Conservation (phyloP, 768 basidiomycete genomes). For the Fibroporia radiculosa region DNA sequence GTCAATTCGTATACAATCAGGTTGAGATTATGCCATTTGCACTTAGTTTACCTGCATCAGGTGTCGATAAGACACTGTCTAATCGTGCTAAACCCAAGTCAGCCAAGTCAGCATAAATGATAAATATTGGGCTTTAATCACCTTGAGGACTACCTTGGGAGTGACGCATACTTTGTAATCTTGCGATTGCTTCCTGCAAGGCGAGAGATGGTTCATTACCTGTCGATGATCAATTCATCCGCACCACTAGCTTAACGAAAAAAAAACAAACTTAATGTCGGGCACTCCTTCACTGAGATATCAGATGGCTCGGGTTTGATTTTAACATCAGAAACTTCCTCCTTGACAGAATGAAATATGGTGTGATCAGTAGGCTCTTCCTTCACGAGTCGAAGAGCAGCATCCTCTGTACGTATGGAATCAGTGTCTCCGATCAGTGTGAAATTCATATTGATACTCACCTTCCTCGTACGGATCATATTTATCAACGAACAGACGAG, state of each 20-base stretch:
- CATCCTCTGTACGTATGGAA: slow-evolving; percentile 6
- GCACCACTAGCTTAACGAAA: too few species aligned
- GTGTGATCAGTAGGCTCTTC: slow-evolving; percentile 4
- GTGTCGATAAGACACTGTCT: not conserved
- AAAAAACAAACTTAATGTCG: not conserved
- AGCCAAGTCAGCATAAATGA: not conserved
- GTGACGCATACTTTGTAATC: not conserved
- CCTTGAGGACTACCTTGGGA: slow-evolving; percentile 3
- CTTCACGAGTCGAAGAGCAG: slow-evolving; percentile 9
- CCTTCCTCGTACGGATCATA: slow-evolving; percentile 20
- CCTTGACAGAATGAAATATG: slow-evolving; percentile 2
- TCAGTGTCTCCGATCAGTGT: too few species aligned
- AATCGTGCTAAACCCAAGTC: not conserved
- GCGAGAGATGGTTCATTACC: slow-evolving; percentile 3
- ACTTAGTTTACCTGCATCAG: not conserved
- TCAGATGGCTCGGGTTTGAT: slow-evolving; percentile 8
- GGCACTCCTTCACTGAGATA: slow-evolving; percentile 2
- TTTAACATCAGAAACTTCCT: not conserved
- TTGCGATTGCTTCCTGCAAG: slow-evolving; percentile 9
- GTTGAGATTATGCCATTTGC: not conserved
- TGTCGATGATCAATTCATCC: not conserved
- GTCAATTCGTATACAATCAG: not conserved
- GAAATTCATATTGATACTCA: not conserved
- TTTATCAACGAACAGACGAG: slow-evolving; percentile 7
- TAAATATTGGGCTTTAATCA: not conserved